Evolutionary conservation across 495 filamentous ascomycete species (phyloP).

Genomic region (Aspergillus olivimuriae): DNA sequence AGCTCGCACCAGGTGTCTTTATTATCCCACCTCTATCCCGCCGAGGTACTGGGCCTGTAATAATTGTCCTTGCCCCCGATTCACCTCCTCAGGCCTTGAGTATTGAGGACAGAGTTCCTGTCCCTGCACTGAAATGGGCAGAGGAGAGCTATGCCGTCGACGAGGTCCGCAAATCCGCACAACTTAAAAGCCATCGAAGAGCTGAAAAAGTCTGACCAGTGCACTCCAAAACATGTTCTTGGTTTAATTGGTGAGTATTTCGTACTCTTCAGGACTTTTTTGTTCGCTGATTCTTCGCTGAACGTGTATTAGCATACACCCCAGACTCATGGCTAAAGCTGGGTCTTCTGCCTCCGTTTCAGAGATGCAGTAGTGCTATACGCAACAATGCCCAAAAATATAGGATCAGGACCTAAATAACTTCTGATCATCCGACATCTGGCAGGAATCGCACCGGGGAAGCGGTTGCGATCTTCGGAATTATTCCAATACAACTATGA

Average conservation of each 20-base stretch:
- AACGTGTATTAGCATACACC: background rate
- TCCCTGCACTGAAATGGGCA: constrained; percentile 15
- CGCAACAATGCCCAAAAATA: background rate
- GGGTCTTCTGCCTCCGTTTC: background rate
- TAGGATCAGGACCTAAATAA: background rate
- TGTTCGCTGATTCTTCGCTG: background rate
- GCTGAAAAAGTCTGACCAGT: background rate
- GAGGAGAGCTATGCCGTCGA: constrained; percentile 17
- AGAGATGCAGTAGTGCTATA: background rate
- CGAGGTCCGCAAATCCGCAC: constrained; percentile 6
- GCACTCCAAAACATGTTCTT: background rate
- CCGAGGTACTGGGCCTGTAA: constrained; percentile 39
- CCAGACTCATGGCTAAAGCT: background rate
- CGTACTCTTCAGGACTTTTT: constrained; percentile 1
- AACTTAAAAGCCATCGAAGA: constrained; percentile 1
- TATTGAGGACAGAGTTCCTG: background rate
- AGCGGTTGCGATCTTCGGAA: background rate
- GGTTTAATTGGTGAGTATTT: constrained; percentile 3
- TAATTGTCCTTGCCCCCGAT: constrained; percentile 29
- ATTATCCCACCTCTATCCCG: constrained; percentile 43
- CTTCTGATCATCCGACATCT: constrained; percentile 5
- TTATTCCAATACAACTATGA: constrained; percentile 7
- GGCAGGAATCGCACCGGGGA: background rate
- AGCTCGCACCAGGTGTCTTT: background rate
- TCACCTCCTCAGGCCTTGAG: background rate